A percentile compares a stretch with the other conserved stretches of the same genome.
phyloP scores from a whole-genome alignment of 768 basidiomycete species.

The Russula sp. region DNA sequence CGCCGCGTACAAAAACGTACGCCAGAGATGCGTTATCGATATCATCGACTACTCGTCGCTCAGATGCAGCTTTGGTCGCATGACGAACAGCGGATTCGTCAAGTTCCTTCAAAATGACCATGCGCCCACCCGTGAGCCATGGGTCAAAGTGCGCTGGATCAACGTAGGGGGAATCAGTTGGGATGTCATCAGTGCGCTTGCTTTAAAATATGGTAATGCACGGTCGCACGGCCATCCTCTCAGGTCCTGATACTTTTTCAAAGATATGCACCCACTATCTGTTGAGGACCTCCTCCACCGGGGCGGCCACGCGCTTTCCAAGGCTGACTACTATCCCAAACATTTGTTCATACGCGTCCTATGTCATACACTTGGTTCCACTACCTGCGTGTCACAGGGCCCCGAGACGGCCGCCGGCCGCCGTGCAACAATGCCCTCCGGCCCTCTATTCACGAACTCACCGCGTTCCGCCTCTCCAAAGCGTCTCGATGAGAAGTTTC shows the following conservation, averaged over 20 bases:
- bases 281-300: slow-evolving; percentile 63
- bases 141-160: slow-evolving; percentile 70
- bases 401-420: neutral
- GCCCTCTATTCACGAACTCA: slow-evolving; percentile 24
- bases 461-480: slow-evolving; percentile 33
- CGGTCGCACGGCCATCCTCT: neutral
- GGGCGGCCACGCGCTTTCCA: slow-evolving; percentile 46
- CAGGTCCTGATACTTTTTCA: neutral
- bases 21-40: slow-evolving; percentile 57
- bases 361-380: slow-evolving; percentile 45
- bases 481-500: slow-evolving; percentile 19
- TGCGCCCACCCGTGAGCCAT: slow-evolving; percentile 44
- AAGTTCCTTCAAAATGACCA: slow-evolving; percentile 39
- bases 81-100: slow-evolving; percentile 59
- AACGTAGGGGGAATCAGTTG: slow-evolving; percentile 61
- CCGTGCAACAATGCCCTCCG: slow-evolving; percentile 1
- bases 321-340: slow-evolving; percentile 60
- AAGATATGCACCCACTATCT: slow-evolving; percentile 64
- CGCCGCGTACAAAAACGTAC: slow-evolving; percentile 48
- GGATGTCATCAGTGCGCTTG: slow-evolving; percentile 65
- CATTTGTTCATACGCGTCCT: slow-evolving; percentile 68
- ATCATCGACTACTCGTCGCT: slow-evolving; percentile 58
- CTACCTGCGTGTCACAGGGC: neutral
- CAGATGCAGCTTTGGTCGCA: slow-evolving; percentile 43
- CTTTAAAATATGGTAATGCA: slow-evolving; percentile 51